A percentile compares a stretch with the other conserved stretches of the same genome.
These are phyloP conservation scores for Tilletia walkeri DNA, from an alignment of 1,284 basidiomycete genomes.

Conservation along the genomic window DNA sequence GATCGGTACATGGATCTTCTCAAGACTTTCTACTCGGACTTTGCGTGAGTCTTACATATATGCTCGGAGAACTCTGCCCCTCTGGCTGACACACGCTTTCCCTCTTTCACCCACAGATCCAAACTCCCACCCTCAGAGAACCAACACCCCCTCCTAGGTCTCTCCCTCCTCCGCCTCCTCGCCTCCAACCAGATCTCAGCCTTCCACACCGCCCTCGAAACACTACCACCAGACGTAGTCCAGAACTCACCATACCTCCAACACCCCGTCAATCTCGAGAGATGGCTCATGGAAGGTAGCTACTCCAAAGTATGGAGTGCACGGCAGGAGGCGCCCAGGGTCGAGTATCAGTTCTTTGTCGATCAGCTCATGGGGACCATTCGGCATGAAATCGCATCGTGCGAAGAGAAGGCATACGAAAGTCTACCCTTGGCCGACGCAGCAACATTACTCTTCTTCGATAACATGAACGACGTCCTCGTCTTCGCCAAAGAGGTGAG, in stretches of 20 bases:
- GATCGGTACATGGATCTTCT: constrained; percentile 92
- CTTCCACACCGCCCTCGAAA: constrained; percentile 98
- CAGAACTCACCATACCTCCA: constrained; percentile 43
- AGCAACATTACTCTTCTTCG: constrained; percentile 82
- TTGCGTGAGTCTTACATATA: constrained; percentile 60
- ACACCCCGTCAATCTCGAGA: constrained; percentile 63
- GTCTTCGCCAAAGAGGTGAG: constrained; percentile 68
- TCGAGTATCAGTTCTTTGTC: constrained; percentile 86
- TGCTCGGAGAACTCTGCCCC: not conserved
- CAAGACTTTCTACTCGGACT: constrained; percentile 83
- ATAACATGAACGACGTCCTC: constrained; percentile 71
- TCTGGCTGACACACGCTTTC: not conserved
- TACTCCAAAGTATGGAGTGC: constrained; percentile 98
- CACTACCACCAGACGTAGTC: constrained; percentile 61
- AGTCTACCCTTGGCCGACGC: constrained; percentile 83
- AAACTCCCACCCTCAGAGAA: constrained; percentile 76
- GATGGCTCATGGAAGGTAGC: constrained; percentile 97
- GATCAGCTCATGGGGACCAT: constrained; percentile 90
- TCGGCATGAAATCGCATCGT: constrained; percentile 85
- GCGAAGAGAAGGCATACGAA: constrained; percentile 85
- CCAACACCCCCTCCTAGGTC: constrained; percentile 83
- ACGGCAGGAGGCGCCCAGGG: constrained; percentile 68
- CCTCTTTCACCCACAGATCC: constrained; percentile 59
- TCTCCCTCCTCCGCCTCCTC: constrained; percentile 89
- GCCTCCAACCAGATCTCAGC: constrained; percentile 95